A percentile compares a stretch with the other conserved stretches of the same genome.
Evolutionary conservation across 352 stramenopile genomes (phyloP).

Genomic region (Globisporangium spiculum): DNA sequence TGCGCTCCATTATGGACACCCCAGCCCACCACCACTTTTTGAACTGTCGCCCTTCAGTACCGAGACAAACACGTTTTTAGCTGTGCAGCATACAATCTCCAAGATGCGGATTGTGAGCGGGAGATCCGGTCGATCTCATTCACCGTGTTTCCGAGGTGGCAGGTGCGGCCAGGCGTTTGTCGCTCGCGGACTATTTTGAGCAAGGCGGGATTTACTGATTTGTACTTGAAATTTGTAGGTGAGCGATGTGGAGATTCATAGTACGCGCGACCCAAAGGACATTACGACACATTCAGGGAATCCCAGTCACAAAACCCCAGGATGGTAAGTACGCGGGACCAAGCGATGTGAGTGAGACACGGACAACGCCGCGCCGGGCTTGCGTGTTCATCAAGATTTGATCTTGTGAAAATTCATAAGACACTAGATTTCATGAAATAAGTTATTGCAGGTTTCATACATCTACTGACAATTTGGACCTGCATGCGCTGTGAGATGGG

Average conservation of each 20-base stretch:
- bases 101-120: slow-evolving; percentile 22
- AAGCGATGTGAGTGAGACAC: not conserved
- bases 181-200: slow-evolving; percentile 21
- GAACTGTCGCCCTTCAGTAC: not conserved
- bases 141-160: slow-evolving; percentile 28
- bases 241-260: not conserved
- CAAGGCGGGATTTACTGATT: slow-evolving; percentile 11
- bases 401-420: not conserved
- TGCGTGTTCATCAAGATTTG: slow-evolving; percentile 16
- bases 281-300: slow-evolving; percentile 6
- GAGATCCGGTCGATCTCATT: not conserved
- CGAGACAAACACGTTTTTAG: slow-evolving; percentile 18
- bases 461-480: not conserved
- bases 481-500: not conserved
- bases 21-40: not conserved
- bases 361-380: slow-evolving; percentile 5
- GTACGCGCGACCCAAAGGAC: slow-evolving; percentile 20
- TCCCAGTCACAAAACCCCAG: slow-evolving; percentile 15
- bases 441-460: not conserved
- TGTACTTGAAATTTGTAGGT: slow-evolving; percentile 8
- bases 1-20: not conserved
- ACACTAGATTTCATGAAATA: not conserved
- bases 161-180: not conserved
- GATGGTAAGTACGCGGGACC: slow-evolving; percentile 30
- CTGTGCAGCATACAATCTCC: slow-evolving; percentile 27